Evolutionary conservation across 192 early-diverging fungal species (phyloP).

Genomic region (Allomyces arbusculus): DNA sequence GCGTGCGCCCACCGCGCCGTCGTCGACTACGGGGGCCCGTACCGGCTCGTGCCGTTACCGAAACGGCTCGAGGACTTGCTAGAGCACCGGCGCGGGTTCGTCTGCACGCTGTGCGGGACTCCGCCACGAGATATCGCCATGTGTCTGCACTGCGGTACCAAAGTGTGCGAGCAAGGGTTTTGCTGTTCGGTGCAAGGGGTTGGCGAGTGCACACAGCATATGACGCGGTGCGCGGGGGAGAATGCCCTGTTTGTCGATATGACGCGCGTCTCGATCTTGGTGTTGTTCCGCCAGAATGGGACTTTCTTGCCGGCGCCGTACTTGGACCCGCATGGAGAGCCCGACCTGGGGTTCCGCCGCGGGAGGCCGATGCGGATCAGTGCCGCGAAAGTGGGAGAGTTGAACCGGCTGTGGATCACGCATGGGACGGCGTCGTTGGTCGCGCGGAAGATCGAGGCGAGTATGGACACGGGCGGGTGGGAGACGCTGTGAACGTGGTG

Average conservation of each 20-base stretch:
- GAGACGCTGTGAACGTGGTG: not conserved
- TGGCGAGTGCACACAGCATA: not conserved
- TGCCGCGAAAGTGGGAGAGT: not conserved
- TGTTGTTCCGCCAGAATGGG: not conserved
- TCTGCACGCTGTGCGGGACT: not conserved
- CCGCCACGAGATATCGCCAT: not conserved
- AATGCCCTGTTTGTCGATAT: not conserved
- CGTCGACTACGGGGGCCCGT: not conserved
- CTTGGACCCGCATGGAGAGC: not conserved
- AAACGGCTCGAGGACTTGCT: not conserved
- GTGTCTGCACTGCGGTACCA: not conserved
- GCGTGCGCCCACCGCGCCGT: too few species aligned
- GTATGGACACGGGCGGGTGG: not conserved
- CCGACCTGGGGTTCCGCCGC: not conserved
- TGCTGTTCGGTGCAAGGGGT: not conserved
- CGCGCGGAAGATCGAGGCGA: not conserved
- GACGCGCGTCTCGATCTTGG: not conserved
- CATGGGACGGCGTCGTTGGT: not conserved
- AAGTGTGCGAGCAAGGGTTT: not conserved
- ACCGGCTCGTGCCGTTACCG: not conserved
- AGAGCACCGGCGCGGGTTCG: not conserved
- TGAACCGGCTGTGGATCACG: not conserved
- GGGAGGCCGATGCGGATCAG: not conserved
- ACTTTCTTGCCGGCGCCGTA: not conserved
- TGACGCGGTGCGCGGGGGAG: not conserved